Conservation (phyloP, 306 rosid genomes). For the Citrullus colocynthis region DNA sequence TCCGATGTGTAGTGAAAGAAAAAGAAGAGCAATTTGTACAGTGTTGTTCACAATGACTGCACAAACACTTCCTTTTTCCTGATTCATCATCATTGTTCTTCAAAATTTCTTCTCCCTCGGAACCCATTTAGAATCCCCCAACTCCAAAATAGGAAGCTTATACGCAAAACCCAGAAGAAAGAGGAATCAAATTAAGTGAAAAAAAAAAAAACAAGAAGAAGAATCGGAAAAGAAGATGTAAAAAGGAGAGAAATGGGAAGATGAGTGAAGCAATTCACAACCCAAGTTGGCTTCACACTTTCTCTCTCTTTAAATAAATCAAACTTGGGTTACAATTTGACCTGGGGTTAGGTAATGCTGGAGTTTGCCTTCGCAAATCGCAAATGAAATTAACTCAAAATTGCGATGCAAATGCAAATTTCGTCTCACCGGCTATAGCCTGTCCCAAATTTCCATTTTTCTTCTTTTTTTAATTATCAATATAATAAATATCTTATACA, state of each 20-base stretch:
- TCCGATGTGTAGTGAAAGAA: not conserved
- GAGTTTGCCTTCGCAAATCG: not conserved
- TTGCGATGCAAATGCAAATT: constrained; percentile 3
- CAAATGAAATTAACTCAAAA: constrained; percentile 9
- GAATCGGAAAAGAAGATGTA: not conserved
- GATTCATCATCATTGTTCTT: constrained; percentile 3
- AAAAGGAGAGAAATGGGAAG: not conserved
- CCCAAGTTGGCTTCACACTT: not conserved
- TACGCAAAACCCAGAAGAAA: not conserved
- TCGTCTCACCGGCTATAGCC: not conserved
- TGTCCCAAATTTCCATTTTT: not conserved
- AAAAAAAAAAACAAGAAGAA: not conserved
- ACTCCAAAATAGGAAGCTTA: not conserved
- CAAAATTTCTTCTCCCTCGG: not conserved
- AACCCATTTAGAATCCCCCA: not conserved
- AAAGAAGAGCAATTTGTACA: not conserved
- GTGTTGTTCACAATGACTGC: not conserved
- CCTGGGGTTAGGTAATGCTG: constrained; percentile 13
- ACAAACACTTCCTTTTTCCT: not conserved
- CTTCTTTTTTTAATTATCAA: not conserved
- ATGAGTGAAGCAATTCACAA: not conserved
- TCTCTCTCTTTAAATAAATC: constrained; percentile 12
- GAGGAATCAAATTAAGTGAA: not conserved
- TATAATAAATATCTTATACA: not conserved
- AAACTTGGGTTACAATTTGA: constrained; percentile 10